Evolutionary conservation across 306 rosid genomes (phyloP).

Genomic region (Astragalus glycyphyllos): DNA sequence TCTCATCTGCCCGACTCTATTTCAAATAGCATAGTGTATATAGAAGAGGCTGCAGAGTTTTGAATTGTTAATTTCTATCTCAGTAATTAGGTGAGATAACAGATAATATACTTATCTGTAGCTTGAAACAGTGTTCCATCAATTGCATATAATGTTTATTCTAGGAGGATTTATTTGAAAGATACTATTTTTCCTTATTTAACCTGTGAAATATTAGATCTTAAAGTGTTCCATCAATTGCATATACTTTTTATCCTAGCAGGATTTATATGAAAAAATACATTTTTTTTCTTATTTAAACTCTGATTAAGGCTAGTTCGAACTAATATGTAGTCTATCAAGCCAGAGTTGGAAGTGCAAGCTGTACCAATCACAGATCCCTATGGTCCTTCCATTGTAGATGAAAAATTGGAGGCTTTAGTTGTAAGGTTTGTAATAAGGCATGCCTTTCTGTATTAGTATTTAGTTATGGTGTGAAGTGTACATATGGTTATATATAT

Average conservation of each 20-base stretch:
- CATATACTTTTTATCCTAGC: too few relatives aligned
- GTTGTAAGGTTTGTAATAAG: conserved; percentile 75
- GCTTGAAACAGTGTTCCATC: conserved; percentile 19
- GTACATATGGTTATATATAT: conserved; percentile 13
- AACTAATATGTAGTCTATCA: conserved; percentile 66
- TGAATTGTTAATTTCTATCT: conserved; percentile 18
- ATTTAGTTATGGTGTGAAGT: conserved; percentile 22
- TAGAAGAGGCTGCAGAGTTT: conserved; percentile 25
- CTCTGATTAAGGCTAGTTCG: conserved; percentile 19
- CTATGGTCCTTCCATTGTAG: conserved; percentile 87
- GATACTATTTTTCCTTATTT: conserved; percentile 8
- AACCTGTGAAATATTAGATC: neutral
- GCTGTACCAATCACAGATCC: conserved; percentile 89
- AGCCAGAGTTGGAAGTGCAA: conserved; percentile 76
- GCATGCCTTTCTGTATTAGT: conserved; percentile 18
- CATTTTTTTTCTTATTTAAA: conserved; percentile 3
- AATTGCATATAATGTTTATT: conserved; percentile 24
- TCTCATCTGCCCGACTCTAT: conserved; percentile 23
- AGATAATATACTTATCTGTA: conserved; percentile 7
- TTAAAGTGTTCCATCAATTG: too few relatives aligned
- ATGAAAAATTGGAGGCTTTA: conserved; percentile 87
- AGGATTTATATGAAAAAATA: too few relatives aligned
- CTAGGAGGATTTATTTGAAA: neutral
- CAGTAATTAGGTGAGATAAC: conserved; percentile 18
- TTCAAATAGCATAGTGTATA: neutral